These are phyloP conservation scores for Glycine tomentella DNA, from an alignment of 306 rosid genomes.

Conservation along the genomic window DNA sequence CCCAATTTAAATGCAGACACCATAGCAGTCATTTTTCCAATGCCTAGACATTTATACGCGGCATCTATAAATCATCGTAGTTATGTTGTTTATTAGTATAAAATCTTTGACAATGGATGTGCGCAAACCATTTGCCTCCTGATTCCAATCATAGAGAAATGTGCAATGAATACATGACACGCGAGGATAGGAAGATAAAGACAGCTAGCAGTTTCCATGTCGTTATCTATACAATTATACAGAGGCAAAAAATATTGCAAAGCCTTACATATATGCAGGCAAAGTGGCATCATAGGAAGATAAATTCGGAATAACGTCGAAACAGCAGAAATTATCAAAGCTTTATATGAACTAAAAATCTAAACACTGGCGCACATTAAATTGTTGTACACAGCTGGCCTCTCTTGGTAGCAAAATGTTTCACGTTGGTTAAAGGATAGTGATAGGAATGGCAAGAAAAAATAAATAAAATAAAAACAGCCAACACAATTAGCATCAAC, in stretches of 20 bases:
- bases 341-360: constrained; percentile 26
- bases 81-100: background rate
- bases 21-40: background rate
- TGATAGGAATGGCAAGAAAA: background rate
- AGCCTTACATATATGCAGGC: too few species aligned
- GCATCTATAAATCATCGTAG: background rate
- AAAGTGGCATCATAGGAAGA: too few species aligned
- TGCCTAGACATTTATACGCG: background rate
- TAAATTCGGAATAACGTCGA: too few species aligned
- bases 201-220: too few species aligned
- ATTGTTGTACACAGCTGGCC: background rate
- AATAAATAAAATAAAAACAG: constrained; percentile 18
- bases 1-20: background rate
- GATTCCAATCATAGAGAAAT: background rate
- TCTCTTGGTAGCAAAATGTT: background rate
- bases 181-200: too few species aligned
- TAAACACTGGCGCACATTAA: background rate
- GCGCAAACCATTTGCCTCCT: constrained; percentile 1
- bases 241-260: too few species aligned
- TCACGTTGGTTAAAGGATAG: constrained; percentile 18
- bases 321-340: too few species aligned
- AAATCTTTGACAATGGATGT: background rate
- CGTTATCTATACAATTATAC: too few species aligned
- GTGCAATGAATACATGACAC: constrained; percentile 1
- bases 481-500: constrained; percentile 33